Conservation (phyloP, 2,329 filamentous ascomycete species). For the Helminthosporium solani region DNA sequence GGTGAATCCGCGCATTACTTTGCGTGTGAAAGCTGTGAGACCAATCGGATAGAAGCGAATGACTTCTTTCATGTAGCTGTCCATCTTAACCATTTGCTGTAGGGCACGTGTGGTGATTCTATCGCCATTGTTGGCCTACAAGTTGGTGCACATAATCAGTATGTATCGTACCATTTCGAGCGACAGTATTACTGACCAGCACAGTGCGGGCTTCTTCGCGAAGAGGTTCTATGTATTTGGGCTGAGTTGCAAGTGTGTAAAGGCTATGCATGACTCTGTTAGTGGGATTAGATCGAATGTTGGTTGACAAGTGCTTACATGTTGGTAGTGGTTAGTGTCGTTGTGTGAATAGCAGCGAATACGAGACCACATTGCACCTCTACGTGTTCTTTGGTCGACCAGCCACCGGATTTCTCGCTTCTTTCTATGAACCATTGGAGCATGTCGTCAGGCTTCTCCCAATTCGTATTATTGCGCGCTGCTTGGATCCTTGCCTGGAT, state of each 20-base stretch:
- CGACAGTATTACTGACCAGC: too few species aligned
- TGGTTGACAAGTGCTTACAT: conserved; percentile 8
- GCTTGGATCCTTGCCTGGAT: conserved; percentile 24
- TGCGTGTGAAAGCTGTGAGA: conserved; percentile 50
- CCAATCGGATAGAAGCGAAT: conserved; percentile 27
- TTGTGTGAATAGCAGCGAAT: conserved; percentile 37
- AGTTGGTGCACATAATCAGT: too few species aligned
- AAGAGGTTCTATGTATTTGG: conserved; percentile 47
- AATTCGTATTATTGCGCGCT: conserved; percentile 27
- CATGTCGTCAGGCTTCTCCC: conserved; percentile 40
- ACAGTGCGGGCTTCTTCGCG: conserved; percentile 44
- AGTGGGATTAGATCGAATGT: background rate
- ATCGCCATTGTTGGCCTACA: conserved; percentile 37
- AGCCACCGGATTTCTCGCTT: conserved; percentile 10
- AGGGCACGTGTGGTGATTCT: conserved; percentile 31
- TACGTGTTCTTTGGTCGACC: conserved; percentile 9
- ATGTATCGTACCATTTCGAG: too few species aligned
- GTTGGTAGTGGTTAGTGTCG: conserved; percentile 27
- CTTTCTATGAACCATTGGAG: conserved; percentile 41
- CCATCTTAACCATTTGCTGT: conserved; percentile 39
- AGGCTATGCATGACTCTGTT: conserved; percentile 14
- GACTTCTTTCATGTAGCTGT: conserved; percentile 41
- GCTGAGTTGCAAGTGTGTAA: conserved; percentile 32
- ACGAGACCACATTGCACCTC: conserved; percentile 25
- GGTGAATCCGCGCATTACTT: conserved; percentile 53